Conservation (phyloP, 805 yeast species). For the Wickerhamiella cacticola region DNA sequence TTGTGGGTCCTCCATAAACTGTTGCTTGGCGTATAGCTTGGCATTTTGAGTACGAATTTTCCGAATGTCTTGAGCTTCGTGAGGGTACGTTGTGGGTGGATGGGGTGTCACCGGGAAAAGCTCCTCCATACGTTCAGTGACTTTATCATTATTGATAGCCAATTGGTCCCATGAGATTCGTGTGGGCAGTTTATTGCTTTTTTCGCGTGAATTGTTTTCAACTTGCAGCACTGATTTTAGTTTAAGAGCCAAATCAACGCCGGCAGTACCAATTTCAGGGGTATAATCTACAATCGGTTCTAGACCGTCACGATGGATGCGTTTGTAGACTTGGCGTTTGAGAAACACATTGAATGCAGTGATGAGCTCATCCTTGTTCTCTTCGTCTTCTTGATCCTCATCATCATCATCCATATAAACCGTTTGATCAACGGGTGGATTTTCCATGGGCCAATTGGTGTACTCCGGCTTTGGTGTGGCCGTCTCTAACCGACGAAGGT, state of each 20-base stretch:
- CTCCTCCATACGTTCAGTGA: too few relatives aligned
- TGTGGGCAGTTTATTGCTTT: not conserved
- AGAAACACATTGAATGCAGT: slow-evolving; percentile 22
- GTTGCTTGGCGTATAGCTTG: too few relatives aligned
- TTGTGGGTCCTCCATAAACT: not conserved
- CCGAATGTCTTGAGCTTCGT: too few relatives aligned
- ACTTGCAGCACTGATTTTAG: not conserved
- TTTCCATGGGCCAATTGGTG: slow-evolving; percentile 50
- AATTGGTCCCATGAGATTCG: not conserved
- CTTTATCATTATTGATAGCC: not conserved
- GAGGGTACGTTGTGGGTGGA: too few relatives aligned
- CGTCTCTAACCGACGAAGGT: slow-evolving; percentile 9
- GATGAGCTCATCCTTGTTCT: slow-evolving; percentile 15
- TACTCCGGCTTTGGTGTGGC: slow-evolving; percentile 28
- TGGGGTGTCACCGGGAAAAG: too few relatives aligned
- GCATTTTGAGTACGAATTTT: too few relatives aligned
- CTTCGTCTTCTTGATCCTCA: slow-evolving; percentile 13
- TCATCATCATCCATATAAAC: slow-evolving; percentile 12
- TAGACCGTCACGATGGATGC: slow-evolving; percentile 17
- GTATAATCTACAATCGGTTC: slow-evolving; percentile 19
- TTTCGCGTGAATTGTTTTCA: not conserved
- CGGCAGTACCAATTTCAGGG: slow-evolving; percentile 16
- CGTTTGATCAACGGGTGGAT: slow-evolving; percentile 19
- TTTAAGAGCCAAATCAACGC: not conserved
- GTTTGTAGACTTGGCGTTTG: slow-evolving; percentile 19